Conservation (phyloP, 208 protist genomes). For the Acanthamoeba castellanii region DNA sequence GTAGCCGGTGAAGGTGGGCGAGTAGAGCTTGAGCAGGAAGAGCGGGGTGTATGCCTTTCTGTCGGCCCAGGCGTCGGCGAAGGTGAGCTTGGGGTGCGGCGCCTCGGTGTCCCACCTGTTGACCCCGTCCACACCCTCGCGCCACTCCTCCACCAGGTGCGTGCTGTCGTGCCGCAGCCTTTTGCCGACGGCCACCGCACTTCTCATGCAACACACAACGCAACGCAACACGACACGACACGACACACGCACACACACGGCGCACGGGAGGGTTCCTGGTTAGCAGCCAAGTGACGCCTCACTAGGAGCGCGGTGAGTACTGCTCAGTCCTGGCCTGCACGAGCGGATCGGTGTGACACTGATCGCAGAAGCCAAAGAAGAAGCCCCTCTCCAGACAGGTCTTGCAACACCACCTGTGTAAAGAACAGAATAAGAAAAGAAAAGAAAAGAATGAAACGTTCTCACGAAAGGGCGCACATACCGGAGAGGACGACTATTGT, state of each 20-base stretch:
- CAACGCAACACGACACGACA: neutral
- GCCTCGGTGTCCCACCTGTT: neutral
- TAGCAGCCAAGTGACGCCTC: too few species aligned
- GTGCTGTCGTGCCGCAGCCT: neutral
- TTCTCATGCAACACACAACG: neutral
- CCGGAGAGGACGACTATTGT: neutral
- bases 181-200: neutral
- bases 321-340: neutral
- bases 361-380: neutral
- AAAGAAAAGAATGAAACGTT: too few species aligned
- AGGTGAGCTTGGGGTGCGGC: constrained; percentile 16
- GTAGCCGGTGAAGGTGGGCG: constrained; percentile 27
- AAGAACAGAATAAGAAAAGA: too few species aligned
- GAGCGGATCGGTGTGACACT: neutral
- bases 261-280: too few species aligned
- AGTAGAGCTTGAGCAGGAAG: constrained; percentile 4
- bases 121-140: neutral
- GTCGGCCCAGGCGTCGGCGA: neutral
- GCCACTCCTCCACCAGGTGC: neutral
- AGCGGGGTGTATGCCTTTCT: neutral
- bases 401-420: neutral
- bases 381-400: neutral
- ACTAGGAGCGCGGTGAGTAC: neutral
- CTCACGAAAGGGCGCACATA: neutral
- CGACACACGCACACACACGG: neutral